Percentiles rank a stretch among this genome's conserved stretches.
These are phyloP conservation scores for Linnemannia elongata DNA, from an alignment of 192 early-diverging fungal species.

Conservation along the genomic window DNA sequence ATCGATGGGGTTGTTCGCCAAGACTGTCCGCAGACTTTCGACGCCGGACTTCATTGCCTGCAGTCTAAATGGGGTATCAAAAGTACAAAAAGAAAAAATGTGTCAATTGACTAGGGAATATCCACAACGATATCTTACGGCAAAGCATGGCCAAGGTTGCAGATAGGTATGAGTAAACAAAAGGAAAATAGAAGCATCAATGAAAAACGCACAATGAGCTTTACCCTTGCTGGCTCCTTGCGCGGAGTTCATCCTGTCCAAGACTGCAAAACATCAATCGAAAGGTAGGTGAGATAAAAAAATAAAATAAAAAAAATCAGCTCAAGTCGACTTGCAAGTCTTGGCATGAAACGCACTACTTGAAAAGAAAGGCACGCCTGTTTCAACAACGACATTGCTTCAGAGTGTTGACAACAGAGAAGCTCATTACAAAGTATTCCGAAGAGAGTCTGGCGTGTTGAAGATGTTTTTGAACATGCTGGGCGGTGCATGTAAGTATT, in stretches of 20 bases:
- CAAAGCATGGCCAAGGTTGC: not conserved
- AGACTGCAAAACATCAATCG: constrained; percentile 4
- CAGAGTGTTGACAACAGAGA: not conserved
- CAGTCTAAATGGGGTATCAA: constrained; percentile 13
- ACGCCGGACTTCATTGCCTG: constrained; percentile 54
- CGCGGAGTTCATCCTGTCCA: constrained; percentile 49
- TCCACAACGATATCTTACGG: not conserved
- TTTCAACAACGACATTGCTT: not conserved
- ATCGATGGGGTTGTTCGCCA: constrained; percentile 37
- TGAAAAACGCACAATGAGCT: not conserved
- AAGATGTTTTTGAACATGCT: constrained; percentile 57
- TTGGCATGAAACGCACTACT: not conserved
- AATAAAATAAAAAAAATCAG: not conserved
- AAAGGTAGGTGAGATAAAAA: not conserved
- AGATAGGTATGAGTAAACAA: not conserved
- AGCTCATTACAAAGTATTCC: constrained; percentile 36
- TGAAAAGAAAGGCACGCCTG: not conserved
- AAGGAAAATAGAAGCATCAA: not conserved
- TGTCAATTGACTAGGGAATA: not conserved
- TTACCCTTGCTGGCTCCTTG: constrained; percentile 55
- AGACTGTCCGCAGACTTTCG: constrained; percentile 42
- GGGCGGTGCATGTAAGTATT: not conserved
- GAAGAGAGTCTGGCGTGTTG: constrained; percentile 39
- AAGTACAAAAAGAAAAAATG: not conserved
- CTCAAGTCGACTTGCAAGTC: not conserved